Evolutionary conservation across 2,329 filamentous ascomycete species (phyloP), one percentile per base, ranked within the genome.

Genomic region (Akanthomyces lecanii): DNA sequence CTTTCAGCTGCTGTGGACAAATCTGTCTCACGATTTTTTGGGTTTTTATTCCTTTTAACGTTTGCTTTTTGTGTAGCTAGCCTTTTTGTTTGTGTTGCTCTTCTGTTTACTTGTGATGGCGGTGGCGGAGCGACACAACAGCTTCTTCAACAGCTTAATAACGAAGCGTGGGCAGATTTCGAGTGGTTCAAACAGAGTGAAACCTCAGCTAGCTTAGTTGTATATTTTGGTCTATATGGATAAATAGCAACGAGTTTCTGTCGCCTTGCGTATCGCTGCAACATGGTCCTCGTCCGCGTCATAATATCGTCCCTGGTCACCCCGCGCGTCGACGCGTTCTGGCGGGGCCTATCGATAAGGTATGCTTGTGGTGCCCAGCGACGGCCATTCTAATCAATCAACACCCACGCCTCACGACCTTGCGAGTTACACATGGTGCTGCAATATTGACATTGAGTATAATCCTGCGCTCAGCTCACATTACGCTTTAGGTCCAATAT

Each of bases 401-500:
- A 40, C 14, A 14, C 8, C 14, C 38, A 10, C 14, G 38, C 2
- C 38, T 40, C 38, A 40, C 38, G 16, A 40, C 2, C 2, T 16
- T 16, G 1, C 33, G 12, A 38, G 8, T 40, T 16, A 40, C 10
- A 16, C 12, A 16, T 40, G 38, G 3, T 5, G 42, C n/a, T 45
- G 42, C 0, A 7, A 23, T 25, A 23, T 40, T 16, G 38, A 14
- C 10, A 16, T 14, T 25, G 10, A 28, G 10, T 33, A 5, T 25
- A 7, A 23, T 40, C 1, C 25, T 48, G 23, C 21, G 28, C 18
- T 54, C 60, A 62, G 18, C 42, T 25, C n/a, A 62, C 56, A 14
- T 71, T 78, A 58, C 82, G 78, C 63, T 83, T 80, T 65, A 91
- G 69, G 10, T 81, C 80, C 66, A 93, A 72, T 47, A 96, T 90